phyloP scores from a whole-genome alignment of 805 yeast genomes.

The Saccharomycodes ludwigii region DNA sequence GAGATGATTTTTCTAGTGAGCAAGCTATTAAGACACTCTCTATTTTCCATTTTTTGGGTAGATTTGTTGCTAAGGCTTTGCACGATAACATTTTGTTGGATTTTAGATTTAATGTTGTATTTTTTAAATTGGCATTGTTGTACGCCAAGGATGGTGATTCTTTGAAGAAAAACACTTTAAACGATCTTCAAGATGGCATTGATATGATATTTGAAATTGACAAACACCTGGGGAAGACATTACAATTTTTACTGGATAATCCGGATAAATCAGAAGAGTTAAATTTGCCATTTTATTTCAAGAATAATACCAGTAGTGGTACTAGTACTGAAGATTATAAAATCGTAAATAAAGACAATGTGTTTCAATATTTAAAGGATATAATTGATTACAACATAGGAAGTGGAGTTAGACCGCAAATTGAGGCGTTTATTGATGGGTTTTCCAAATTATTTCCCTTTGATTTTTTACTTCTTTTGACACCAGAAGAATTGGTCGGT shows the following conservation, averaged over 20 bases:
- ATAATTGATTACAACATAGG: slow-evolving; percentile 50
- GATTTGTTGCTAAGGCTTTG: slow-evolving; percentile 75
- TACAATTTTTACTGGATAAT: slow-evolving; percentile 29
- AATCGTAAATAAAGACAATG: slow-evolving; percentile 38
- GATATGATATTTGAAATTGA: slow-evolving; percentile 42
- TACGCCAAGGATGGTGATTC: slow-evolving; percentile 6
- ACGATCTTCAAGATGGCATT: slow-evolving; percentile 14
- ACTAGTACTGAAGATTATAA: no score
- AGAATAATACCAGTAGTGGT: no score
- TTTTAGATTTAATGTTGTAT: slow-evolving; percentile 58
- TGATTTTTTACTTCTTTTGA: slow-evolving; percentile 53
- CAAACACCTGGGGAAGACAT: slow-evolving; percentile 41
- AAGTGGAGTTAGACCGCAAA: slow-evolving; percentile 51
- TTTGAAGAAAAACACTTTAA: slow-evolving; percentile 2
- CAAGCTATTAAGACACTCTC: no score
- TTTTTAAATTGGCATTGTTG: slow-evolving; percentile 46
- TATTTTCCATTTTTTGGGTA: slow-evolving; percentile 72
- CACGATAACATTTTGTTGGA: slow-evolving; percentile 84
- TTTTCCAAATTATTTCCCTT: slow-evolving; percentile 77
- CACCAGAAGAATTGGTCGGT: slow-evolving; percentile 59
- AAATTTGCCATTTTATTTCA: slow-evolving; percentile 55
- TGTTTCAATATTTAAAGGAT: slow-evolving; percentile 41
- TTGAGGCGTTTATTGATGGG: slow-evolving; percentile 62
- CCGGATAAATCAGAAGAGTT: slow-evolving; percentile 30
- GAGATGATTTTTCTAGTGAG: no score